Conservation (phyloP, 192 early-diverging fungal species). For the Podila epigama region DNA sequence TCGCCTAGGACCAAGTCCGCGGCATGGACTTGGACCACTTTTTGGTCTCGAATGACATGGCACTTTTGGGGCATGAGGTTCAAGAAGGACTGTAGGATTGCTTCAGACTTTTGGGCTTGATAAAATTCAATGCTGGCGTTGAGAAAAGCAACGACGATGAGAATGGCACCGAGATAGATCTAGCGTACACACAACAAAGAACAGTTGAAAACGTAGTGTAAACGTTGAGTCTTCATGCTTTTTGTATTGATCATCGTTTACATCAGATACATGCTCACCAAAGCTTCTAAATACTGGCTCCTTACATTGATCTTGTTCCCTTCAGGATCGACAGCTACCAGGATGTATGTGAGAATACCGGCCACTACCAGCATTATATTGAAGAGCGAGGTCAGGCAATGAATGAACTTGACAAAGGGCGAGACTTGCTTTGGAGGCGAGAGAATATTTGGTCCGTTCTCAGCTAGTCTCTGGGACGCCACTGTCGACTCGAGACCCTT, state of each 20-base stretch:
- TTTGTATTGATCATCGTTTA: neutral
- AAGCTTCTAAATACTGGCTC: neutral
- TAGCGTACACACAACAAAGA: conserved; percentile 26
- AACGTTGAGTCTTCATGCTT: neutral
- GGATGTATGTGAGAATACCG: conserved; percentile 81
- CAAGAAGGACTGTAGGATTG: conserved; percentile 91
- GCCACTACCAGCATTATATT: conserved; percentile 87
- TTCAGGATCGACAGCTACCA: conserved; percentile 78
- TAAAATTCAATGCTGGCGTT: conserved; percentile 94
- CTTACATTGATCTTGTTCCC: conserved; percentile 81
- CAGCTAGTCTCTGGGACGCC: conserved; percentile 66
- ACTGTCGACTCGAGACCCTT: conserved; percentile 69
- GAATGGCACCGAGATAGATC: conserved; percentile 91
- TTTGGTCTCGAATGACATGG: conserved; percentile 77
- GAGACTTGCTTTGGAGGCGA: conserved; percentile 86
- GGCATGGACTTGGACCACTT: conserved; percentile 68
- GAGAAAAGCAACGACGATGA: conserved; percentile 86
- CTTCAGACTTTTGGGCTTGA: conserved; percentile 89
- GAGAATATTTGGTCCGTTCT: conserved; percentile 85
- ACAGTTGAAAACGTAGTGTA: neutral
- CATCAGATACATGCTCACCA: neutral
- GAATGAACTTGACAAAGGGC: conserved; percentile 75
- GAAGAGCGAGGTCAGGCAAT: conserved; percentile 81
- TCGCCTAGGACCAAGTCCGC: conserved; percentile 85
- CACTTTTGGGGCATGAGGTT: conserved; percentile 91